phyloP scores from a whole-genome alignment of 1,284 basidiomycete genomes.

The Cutaneotrichosporon cavernicola region DNA sequence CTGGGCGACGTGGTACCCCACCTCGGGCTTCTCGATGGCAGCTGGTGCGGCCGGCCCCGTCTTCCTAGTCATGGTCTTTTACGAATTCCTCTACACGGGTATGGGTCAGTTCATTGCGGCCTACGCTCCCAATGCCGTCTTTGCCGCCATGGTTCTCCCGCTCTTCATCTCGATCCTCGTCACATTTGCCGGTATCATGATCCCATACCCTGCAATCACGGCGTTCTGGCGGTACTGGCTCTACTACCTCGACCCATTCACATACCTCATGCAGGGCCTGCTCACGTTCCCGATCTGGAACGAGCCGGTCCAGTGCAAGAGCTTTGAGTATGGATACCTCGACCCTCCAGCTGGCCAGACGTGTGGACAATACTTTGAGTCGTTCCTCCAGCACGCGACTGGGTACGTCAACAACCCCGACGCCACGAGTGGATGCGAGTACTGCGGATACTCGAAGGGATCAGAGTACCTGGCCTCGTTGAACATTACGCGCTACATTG shows the following conservation, averaged over 20 bases:
- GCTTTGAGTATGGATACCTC: constrained; percentile 43
- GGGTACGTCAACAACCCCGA: constrained; percentile 42
- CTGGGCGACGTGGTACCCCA: constrained; percentile 23
- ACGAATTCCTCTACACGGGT: constrained; percentile 52
- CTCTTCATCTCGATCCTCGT: constrained; percentile 28
- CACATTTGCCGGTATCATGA: constrained; percentile 39
- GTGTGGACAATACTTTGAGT: constrained; percentile 41
- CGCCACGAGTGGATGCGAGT: constrained; percentile 40
- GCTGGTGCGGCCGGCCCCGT: constrained; percentile 30
- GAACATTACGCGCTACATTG: constrained; percentile 35
- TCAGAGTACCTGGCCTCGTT: constrained; percentile 41
- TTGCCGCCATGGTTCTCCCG: constrained; percentile 38
- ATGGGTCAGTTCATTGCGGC: constrained; percentile 41
- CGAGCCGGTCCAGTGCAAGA: constrained; percentile 39
- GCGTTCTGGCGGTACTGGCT: constrained; percentile 43
- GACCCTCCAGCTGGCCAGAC: constrained; percentile 47
- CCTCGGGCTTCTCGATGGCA: constrained; percentile 14
- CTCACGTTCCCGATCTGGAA: constrained; percentile 37
- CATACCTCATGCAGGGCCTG: constrained; percentile 40
- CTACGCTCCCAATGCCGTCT: constrained; percentile 43
- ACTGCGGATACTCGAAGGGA: constrained; percentile 42
- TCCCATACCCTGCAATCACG: constrained; percentile 37
- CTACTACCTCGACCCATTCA: constrained; percentile 42
- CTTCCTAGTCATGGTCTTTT: constrained; percentile 49
- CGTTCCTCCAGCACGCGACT: constrained; percentile 29